These are phyloP conservation scores for Brassica incana DNA, from an alignment of 345 rosid genomes.

Conservation along the genomic window DNA sequence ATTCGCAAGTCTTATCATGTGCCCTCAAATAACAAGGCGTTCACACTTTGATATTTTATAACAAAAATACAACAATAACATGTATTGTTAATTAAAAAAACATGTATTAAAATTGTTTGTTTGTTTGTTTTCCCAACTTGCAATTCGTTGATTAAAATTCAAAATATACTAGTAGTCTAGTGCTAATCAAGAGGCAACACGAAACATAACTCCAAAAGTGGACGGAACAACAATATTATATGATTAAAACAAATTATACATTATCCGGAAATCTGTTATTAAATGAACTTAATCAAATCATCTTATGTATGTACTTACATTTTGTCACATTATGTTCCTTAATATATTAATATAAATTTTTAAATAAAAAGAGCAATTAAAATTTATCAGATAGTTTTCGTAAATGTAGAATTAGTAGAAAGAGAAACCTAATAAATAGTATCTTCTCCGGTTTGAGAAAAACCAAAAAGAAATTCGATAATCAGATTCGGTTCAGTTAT, in stretches of 20 bases:
- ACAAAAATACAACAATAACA: not conserved
- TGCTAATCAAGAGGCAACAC: not conserved
- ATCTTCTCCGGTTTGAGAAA: not conserved
- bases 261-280: not conserved
- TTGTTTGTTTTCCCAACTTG: slow-evolving; percentile 21
- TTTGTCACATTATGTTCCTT: not conserved
- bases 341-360: not conserved
- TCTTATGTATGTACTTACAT: not conserved
- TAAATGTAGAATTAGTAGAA: not conserved
- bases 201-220: not conserved
- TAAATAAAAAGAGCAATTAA: not conserved
- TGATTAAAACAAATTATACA: too few species aligned
- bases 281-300: not conserved
- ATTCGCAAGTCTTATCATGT: slow-evolving; percentile 30
- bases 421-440: not conserved
- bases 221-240: not conserved
- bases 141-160: not conserved
- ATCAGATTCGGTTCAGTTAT: not conserved
- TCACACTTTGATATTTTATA: slow-evolving; percentile 22
- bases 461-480: not conserved
- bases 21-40: slow-evolving; percentile 4
- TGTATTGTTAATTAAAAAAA: not conserved
- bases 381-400: not conserved
- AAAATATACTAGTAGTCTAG: not conserved
- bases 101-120: not conserved